A percentile compares a stretch with the other conserved stretches of the same genome.
phyloP scores from a whole-genome alignment of 73 alveolate genomes.

The Paramecium biaurelia region DNA sequence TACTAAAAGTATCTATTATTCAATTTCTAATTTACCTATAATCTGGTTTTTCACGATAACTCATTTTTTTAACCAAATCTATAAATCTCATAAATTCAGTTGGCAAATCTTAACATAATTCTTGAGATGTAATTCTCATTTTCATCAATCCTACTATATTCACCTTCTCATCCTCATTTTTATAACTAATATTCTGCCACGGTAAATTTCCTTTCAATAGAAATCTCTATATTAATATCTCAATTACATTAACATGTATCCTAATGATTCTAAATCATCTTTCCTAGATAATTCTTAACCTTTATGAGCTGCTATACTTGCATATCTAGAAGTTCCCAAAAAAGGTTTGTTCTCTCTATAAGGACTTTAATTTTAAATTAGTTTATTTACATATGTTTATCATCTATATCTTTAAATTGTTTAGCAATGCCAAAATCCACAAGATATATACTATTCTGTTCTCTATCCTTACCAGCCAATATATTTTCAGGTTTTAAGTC shows the following conservation, averaged over 20 bases:
- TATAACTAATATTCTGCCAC: constrained; percentile 90
- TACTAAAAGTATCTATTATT: constrained; percentile 58
- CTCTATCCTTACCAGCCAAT: constrained; percentile 66
- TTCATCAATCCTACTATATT: constrained; percentile 83
- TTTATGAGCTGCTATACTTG: constrained; percentile 75
- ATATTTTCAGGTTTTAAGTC: constrained; percentile 84
- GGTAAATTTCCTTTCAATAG: constrained; percentile 79
- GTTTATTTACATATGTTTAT: background rate
- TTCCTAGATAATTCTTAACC: constrained; percentile 87
- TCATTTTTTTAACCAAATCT: constrained; percentile 62
- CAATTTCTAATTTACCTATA: background rate
- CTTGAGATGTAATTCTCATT: constrained; percentile 74
- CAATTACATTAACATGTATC: constrained; percentile 79
- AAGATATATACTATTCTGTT: constrained; percentile 40
- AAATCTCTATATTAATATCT: background rate
- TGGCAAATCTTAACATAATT: constrained; percentile 75
- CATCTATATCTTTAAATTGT: constrained; percentile 49
- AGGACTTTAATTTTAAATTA: constrained; percentile 40
- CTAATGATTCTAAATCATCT: constrained; percentile 77
- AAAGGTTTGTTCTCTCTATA: constrained; percentile 61
- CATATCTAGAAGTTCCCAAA: constrained; percentile 79
- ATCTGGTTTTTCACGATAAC: constrained; percentile 87
- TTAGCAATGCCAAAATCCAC: constrained; percentile 86
- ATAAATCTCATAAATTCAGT: constrained; percentile 48
- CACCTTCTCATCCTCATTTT: constrained; percentile 86